phyloP scores from a whole-genome alignment of 805 yeast genomes.

The Cyberlindnera galapagoensis region DNA sequence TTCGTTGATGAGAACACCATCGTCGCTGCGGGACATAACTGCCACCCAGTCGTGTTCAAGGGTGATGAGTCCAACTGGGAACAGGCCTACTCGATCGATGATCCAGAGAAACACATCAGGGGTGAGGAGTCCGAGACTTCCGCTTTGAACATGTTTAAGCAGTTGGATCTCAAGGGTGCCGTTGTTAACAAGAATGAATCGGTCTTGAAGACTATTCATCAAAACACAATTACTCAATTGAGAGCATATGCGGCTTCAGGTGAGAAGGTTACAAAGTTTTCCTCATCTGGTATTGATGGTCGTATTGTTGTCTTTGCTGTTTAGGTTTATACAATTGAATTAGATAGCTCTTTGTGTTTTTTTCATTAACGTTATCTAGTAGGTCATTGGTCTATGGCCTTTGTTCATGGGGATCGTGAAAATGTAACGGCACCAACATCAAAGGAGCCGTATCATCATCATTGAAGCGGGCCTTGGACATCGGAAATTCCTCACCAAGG shows the following conservation, averaged over 20 bases:
- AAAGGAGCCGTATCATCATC: too few relatives aligned
- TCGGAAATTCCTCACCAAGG: too few relatives aligned
- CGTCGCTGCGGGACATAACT: conserved; percentile 87
- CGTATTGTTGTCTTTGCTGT: conserved; percentile 73
- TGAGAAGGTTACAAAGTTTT: conserved; percentile 44
- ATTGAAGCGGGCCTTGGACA: too few relatives aligned
- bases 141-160: conserved; percentile 90
- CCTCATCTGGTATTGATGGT: conserved; percentile 87
- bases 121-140: conserved; percentile 52
- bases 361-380: background rate
- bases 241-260: conserved; percentile 38
- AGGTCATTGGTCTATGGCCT: background rate
- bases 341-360: background rate
- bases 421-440: background rate
- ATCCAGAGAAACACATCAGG: conserved; percentile 47
- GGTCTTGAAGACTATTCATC: conserved; percentile 73
- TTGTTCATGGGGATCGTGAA: too few relatives aligned
- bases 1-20: conserved; percentile 64
- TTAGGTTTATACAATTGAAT: conserved; percentile 23
- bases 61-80: conserved; percentile 63
- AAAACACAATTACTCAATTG: conserved; percentile 76
- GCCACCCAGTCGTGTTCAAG: conserved; percentile 80
- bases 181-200: conserved; percentile 38
- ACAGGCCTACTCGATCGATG: conserved; percentile 41
- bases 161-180: conserved; percentile 90